Percentiles rank a stretch among this genome's conserved stretches.
Conservation (phyloP, 257 asterid genomes). For the Ocimum tenuiflorum region DNA sequence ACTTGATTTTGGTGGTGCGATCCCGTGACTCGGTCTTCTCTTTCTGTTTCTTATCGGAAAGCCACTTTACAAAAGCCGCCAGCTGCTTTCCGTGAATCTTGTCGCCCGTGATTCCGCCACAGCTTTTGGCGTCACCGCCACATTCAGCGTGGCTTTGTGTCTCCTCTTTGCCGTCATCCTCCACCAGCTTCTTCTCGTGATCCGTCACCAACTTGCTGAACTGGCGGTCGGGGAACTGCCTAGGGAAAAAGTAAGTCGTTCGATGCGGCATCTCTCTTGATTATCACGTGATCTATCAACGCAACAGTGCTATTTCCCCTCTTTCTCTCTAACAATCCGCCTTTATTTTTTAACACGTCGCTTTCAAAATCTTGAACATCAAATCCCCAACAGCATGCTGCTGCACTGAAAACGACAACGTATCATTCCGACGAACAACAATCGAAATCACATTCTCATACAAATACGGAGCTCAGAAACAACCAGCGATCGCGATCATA, state of each 20-base stretch:
- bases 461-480: background rate
- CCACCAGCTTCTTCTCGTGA: conserved; percentile 62
- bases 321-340: background rate
- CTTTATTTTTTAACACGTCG: conserved; percentile 8
- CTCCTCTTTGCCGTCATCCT: conserved; percentile 23
- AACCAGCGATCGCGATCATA: background rate
- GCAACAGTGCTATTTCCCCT: background rate
- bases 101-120: conserved; percentile 44
- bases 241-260: conserved; percentile 76
- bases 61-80: conserved; percentile 53
- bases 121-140: conserved; percentile 14
- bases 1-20: conserved; percentile 49
- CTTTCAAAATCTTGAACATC: background rate
- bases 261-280: conserved; percentile 74
- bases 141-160: background rate
- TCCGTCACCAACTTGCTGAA: conserved; percentile 38
- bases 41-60: conserved; percentile 48
- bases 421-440: conserved; percentile 13
- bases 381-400: background rate
- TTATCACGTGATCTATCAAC: conserved; percentile 34
- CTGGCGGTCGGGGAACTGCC: conserved; percentile 74
- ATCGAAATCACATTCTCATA: conserved; percentile 6
- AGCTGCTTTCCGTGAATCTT: conserved; percentile 68
- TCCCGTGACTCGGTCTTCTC: conserved; percentile 22
- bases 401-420: conserved; percentile 11